Base-by-base conservation (phyloP, 257 asterid species). In the Perilla frutescens region DNA sequence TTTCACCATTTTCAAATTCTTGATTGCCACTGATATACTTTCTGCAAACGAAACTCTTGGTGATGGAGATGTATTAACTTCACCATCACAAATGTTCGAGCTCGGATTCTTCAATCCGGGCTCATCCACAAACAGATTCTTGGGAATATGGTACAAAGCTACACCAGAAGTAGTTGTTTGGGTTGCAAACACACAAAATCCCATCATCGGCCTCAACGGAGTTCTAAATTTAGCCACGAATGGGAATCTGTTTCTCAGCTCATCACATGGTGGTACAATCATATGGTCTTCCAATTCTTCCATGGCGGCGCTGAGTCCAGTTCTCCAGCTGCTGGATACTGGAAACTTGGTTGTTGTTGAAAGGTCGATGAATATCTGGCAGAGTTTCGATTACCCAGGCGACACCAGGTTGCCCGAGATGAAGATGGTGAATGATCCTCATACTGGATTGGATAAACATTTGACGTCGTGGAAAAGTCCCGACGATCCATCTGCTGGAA, bases 61-160 rank as follows among this genome's bases (percentile, higher is more conserved):
- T 4, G 72, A 66, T 34, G 60, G 47, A 6, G 14, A 66, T 1
- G 14, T 12, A 0, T 26, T 66, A 14, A 48, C 13, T 32, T 48
- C 72, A 31, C 59, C 72, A 1, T 6, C 45, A 32, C 72, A 49
- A 2, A 66, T 66, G 4, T 66, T 31, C 7, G 72, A 66, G 72
- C 47, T 66, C 4, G 72, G 72, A 6, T 66, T 66, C 59, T 66
- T 66, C 72, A 32, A 48, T 48, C 72, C 59, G 12, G 56, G 58
- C n/a, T 31, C 15, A 48, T 49, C 60, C 4, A 48, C 14, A 12
- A 0, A 4, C 10, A 66, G 26, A 66, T 66, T 66, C 60, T 66
- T 66, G 48, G 72, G 72, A 66, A 29, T 66, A 48, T 32, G 72
- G 72, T 49, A 66, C 60, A 66, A 34, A 66, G 47, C 72, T 29